Base-by-base conservation (phyloP, 768 basidiomycete species). In the Boletus vermiculosoides region DNA sequence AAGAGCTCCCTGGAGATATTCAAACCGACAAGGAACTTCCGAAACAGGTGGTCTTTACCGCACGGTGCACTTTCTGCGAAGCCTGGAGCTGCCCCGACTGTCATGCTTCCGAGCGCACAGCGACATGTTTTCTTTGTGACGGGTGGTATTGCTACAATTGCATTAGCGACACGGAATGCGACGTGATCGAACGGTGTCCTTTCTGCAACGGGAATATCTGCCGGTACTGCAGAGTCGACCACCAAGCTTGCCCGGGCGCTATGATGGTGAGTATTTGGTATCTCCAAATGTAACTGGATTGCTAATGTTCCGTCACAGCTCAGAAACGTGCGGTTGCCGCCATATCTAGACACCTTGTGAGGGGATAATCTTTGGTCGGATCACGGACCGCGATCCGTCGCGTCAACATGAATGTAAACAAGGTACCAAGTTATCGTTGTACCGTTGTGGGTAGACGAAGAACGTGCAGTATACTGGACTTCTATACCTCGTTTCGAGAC, bases 21-120 rank as follows among this genome's bases (percentile, higher is more conserved):
- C 36, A 30, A n/a, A 18, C 7, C 7, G 3, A 3, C 15, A 6
- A 15, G 0, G 42, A 28, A 0, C 54, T 4, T 8, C 42, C 54
- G 23, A 49, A 34, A 1, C 23, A 13, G 20, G 44, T 64, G 1
- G 23, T 18, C n/a, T 37, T 67, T 4, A 5, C n/a, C 22, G n/a
- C 9, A 0, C 3, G 0, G 7, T 67, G 64, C 36, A 7, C 1
- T 0, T 28, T 11, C 2, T 66, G 65, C n/a, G 5, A 18, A 1
- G 7, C 12, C 4, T 61, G 55, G 62, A 40, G 18, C 12, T 66
- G 66, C 39, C 9, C 4, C 20, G 30, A 44, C 9, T 67, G 65
- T n/a, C 1, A 34, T 11, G 5, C 5, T 2, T 33, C 37, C 11
- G 5, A 3, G 10, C 34, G 37, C 5, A 28, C 46, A 12, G 20